A percentile compares a stretch with the other conserved stretches of the same genome.
These are phyloP conservation scores for Pseudozyma flocculosa DNA, from an alignment of 1,284 basidiomycete species.

Conservation along the genomic window DNA sequence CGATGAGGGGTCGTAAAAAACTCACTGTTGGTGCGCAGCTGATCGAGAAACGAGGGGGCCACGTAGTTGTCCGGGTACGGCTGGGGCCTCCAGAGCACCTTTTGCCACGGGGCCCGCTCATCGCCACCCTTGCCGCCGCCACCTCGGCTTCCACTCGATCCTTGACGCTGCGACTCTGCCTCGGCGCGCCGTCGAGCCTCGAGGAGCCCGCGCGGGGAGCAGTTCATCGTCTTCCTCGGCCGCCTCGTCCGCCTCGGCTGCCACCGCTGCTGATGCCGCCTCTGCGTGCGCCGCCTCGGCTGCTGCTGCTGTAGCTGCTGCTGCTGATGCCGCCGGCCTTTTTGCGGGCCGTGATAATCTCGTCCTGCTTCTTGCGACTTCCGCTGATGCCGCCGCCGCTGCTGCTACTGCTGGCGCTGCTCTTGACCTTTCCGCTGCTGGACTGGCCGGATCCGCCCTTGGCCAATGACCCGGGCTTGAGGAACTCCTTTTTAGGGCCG, in stretches of 20 bases:
- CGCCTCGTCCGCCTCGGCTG: slow-evolving; percentile 1
- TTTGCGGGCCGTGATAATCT: slow-evolving; percentile 28
- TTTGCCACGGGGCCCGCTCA: slow-evolving; percentile 77
- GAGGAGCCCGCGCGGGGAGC: too few relatives aligned
- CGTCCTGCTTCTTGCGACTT: slow-evolving; percentile 11
- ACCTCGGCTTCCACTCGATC: too few relatives aligned
- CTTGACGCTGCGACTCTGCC: too few relatives aligned
- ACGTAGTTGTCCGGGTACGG: slow-evolving; percentile 83
- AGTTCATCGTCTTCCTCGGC: background rate
- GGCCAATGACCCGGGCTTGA: background rate
- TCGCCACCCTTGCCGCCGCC: too few relatives aligned
- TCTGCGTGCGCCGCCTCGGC: slow-evolving; percentile 5
- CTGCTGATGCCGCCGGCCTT: slow-evolving; percentile 1
- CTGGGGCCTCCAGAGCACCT: slow-evolving; percentile 79
- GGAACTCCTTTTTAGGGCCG: background rate
- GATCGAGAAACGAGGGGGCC: slow-evolving; percentile 73
- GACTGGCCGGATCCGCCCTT: background rate
- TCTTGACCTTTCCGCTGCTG: background rate
- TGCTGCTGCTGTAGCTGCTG: slow-evolving; percentile 20
- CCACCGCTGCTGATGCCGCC: slow-evolving; percentile 23
- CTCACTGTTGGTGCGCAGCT: slow-evolving; percentile 61
- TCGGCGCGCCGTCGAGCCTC: too few relatives aligned
- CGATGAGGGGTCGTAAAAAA: too few relatives aligned
- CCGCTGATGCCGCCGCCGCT: too few relatives aligned
- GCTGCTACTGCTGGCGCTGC: background rate